These are phyloP conservation scores for Verticillium klebahnii DNA, from an alignment of 2,329 filamentous ascomycete genomes.

Conservation along the genomic window DNA sequence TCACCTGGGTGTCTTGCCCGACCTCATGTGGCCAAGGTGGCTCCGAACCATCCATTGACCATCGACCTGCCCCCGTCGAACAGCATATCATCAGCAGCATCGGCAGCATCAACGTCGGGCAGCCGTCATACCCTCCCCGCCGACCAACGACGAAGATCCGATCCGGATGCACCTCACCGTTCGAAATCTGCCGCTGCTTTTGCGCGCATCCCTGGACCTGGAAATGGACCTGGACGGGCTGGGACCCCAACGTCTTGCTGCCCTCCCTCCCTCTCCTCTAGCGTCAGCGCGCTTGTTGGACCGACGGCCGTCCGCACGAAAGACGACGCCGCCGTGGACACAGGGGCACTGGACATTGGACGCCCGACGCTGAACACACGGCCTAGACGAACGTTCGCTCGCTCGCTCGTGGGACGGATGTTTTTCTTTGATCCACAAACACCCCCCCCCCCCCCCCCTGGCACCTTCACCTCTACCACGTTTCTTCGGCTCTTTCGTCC, in stretches of 20 bases:
- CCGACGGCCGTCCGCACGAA: background rate
- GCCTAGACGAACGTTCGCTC: background rate
- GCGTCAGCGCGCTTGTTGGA: slow-evolving; percentile 2
- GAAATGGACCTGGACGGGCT: no score
- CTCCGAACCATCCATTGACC: background rate
- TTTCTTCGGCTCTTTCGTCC: background rate
- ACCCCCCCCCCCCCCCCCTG: no score
- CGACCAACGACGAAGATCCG: background rate
- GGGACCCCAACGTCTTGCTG: background rate
- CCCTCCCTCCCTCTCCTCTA: slow-evolving; percentile 1
- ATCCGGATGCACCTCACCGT: background rate
- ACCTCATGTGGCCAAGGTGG: background rate
- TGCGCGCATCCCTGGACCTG: slow-evolving; percentile 6
- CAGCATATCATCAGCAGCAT: background rate
- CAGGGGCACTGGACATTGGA: no score
- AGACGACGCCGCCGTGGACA: background rate
- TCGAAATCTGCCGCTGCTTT: slow-evolving; percentile 29
- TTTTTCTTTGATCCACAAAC: background rate
- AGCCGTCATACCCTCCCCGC: background rate
- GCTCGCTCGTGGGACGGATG: background rate
- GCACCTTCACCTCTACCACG: background rate
- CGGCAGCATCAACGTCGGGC: background rate
- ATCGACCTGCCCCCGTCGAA: background rate
- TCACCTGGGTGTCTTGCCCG: background rate
- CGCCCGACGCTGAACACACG: background rate